phyloP scores from a whole-genome alignment of 1,284 basidiomycete species.

The Phellopilus nigrolimitatus region DNA sequence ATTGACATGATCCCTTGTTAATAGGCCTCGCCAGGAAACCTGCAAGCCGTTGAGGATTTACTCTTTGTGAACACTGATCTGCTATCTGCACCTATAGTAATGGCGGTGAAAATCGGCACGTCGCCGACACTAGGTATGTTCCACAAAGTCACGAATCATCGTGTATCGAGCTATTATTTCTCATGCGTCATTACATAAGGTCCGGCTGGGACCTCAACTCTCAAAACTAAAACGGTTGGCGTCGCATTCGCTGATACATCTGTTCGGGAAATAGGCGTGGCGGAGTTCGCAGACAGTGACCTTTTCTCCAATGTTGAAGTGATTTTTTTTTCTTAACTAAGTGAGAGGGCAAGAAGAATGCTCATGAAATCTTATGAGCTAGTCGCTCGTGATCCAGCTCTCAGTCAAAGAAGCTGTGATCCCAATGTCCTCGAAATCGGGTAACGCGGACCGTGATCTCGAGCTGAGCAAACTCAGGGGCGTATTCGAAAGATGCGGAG shows the following conservation, averaged over 20 bases:
- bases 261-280: conserved; percentile 64
- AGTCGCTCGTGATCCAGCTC: conserved; percentile 94
- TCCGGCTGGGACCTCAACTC: conserved; percentile 39
- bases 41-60: conserved; percentile 91
- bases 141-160: too few species aligned
- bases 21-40: conserved; percentile 91
- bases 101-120: conserved; percentile 80
- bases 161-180: background rate
- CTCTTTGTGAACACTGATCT: conserved; percentile 86
- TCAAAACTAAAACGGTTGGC: conserved; percentile 58
- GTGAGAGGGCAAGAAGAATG: conserved; percentile 73
- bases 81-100: conserved; percentile 81
- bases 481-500: conserved; percentile 85
- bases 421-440: conserved; percentile 61
- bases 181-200: background rate
- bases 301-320: conserved; percentile 95
- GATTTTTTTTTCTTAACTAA: conserved; percentile 47
- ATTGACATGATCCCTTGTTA: conserved; percentile 20
- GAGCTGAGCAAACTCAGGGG: conserved; percentile 83
- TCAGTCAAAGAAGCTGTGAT: conserved; percentile 93
- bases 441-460: conserved; percentile 74
- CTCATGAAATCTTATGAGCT: background rate
- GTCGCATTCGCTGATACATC: conserved; percentile 79
- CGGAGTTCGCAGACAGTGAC: conserved; percentile 94
- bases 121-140: conserved; percentile 32